Evolutionary conservation across 1,284 basidiomycete genomes (phyloP), one percentile per base, ranked within the genome.

Genomic region (Sanghuangporus baumii): DNA sequence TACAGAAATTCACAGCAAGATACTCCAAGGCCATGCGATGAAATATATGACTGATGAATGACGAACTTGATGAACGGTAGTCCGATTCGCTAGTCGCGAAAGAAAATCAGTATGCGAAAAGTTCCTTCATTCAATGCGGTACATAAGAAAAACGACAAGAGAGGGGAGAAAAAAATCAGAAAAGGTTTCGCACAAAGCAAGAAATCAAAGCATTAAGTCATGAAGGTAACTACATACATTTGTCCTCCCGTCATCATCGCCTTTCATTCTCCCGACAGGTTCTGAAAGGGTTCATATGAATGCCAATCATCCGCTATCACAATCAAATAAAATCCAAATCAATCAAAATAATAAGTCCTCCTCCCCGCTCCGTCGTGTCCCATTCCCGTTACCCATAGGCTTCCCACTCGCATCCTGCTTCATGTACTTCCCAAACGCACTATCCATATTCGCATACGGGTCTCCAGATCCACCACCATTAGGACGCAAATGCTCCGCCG

Each of bases 381-480:
- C 73, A 67, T 71, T 70, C 57, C 55, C 68, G 48, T 67, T 67
- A 3, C 20, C 59, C 72, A 87, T 79, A 16, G 87, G 87, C 52
- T 78, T 80, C 59, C 88, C 50, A 86, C 69, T 81, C 26, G 26
- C 26, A 31, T 31, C 26, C 3, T 31, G 26, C 26, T 31, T 31
- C 79, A 70, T 59, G 69, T 90, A 89, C 65, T 76, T 80, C 16
- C 84, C 84, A 70, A 93, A 92, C 60, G 88, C 89, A 57, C 82
- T 79, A 68, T 81, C 87, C 55, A 93, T 74, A 65, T 85, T 86
- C 9, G 90, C 89, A 68, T 93, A 93, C 18, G 90, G 90, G 74
- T 93, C 89, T 3, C 34, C 16, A 2, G 43, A 14, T n/a, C 43
- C 43, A 69, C 61, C 5, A 67, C 56, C 37, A 65, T 63, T 48